These are phyloP conservation scores for Talaromyces pinophilus DNA, from an alignment of 2,329 filamentous ascomycete species.

Conservation along the genomic window DNA sequence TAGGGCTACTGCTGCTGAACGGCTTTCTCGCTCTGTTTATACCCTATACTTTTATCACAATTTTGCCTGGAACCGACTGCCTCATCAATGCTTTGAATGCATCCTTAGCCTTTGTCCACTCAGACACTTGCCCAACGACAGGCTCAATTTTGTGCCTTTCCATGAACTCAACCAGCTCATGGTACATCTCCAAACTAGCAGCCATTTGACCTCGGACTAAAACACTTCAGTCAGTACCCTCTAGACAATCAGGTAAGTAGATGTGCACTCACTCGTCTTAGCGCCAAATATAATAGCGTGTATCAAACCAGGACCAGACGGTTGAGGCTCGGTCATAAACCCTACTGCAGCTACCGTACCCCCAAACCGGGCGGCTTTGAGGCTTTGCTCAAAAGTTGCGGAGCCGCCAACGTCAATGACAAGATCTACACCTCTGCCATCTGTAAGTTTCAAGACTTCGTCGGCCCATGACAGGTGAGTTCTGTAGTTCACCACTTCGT, in stretches of 20 bases:
- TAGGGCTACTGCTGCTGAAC: too few relatives aligned
- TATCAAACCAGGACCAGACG: conserved; percentile 3
- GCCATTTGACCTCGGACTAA: conserved; percentile 3
- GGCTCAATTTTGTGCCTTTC: not conserved
- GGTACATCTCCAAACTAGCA: conserved; percentile 6
- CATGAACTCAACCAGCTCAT: conserved; percentile 1
- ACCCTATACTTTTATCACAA: conserved; percentile 4
- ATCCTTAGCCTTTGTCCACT: not conserved
- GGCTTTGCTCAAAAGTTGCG: conserved; percentile 45
- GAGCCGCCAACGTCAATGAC: conserved; percentile 46
- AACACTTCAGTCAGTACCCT: not conserved
- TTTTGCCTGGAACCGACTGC: not conserved
- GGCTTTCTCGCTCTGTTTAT: not conserved
- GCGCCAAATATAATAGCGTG: not conserved
- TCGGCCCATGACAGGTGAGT: conserved; percentile 41
- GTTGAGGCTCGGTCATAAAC: conserved; percentile 40
- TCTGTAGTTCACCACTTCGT: conserved; percentile 49
- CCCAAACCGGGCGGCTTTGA: conserved; percentile 40
- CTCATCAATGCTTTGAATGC: conserved; percentile 2
- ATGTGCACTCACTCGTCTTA: not conserved
- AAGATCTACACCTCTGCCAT: conserved; percentile 43
- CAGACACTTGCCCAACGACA: not conserved
- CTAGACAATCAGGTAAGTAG: not conserved
- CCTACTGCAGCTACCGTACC: conserved; percentile 53
- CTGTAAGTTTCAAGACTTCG: conserved; percentile 43